These are phyloP conservation scores for Protea cynaroides DNA, from an alignment of 164 flowering plant species.

Conservation along the genomic window DNA sequence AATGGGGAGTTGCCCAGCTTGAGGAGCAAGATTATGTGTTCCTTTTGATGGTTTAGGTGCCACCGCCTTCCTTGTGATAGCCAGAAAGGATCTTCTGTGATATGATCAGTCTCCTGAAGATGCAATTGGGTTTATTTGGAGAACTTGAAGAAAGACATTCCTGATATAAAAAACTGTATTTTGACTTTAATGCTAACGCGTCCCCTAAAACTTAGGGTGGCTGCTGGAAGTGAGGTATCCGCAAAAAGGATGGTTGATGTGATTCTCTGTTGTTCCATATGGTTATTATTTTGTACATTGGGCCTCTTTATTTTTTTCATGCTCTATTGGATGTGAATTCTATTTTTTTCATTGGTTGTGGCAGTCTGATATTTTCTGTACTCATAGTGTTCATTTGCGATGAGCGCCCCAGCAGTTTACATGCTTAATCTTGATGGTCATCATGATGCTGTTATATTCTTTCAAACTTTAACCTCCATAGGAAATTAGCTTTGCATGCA, in stretches of 20 bases:
- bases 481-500: slow-evolving; percentile 3
- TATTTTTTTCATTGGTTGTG: slow-evolving; percentile 10
- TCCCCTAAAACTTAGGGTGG: background rate
- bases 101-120: background rate
- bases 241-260: background rate
- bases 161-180: background rate
- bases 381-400: slow-evolving; percentile 14
- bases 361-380: slow-evolving; percentile 17
- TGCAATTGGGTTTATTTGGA: background rate
- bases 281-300: slow-evolving; percentile 2
- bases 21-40: background rate
- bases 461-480: slow-evolving; percentile 7
- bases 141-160: background rate
- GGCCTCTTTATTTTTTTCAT: slow-evolving; percentile 16
- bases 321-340: slow-evolving; percentile 12
- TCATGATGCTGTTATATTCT: slow-evolving; percentile 13
- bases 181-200: background rate
- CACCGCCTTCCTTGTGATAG: background rate
- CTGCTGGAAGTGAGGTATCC: background rate
- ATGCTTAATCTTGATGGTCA: slow-evolving; percentile 18
- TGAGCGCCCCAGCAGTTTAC: slow-evolving; percentile 14
- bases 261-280: background rate
- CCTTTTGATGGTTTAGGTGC: background rate
- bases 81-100: background rate
- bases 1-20: background rate